phyloP scores from a whole-genome alignment of 805 yeast species.

The Pichia scutulata region DNA sequence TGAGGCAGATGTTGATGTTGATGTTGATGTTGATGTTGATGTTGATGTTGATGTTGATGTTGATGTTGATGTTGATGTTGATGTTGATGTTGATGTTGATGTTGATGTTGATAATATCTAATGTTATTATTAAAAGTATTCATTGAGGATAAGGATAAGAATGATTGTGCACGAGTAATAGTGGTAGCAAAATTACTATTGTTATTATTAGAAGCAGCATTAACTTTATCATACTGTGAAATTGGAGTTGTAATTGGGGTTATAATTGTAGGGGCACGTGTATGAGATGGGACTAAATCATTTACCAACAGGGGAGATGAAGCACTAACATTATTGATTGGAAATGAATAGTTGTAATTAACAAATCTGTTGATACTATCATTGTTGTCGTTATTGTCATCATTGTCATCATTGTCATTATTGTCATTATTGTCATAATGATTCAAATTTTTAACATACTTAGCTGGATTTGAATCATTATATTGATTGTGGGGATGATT shows the following conservation, averaged over 20 bases:
- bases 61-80: not conserved
- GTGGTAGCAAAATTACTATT: too few relatives aligned
- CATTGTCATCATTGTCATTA: not conserved
- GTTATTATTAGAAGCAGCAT: too few relatives aligned
- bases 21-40: not conserved
- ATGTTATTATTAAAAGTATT: too few relatives aligned
- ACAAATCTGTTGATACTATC: too few relatives aligned
- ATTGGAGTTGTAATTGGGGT: not conserved
- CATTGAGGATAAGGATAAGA: too few relatives aligned
- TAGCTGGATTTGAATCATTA: not conserved
- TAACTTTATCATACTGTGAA: not conserved
- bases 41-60: not conserved
- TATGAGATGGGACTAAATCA: not conserved
- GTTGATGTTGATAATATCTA: too few relatives aligned
- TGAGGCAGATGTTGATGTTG: too few relatives aligned
- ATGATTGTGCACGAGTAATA: too few relatives aligned
- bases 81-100: not conserved
- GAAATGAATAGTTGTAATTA: not conserved
- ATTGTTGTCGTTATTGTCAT: not conserved
- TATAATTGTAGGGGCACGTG: not conserved
- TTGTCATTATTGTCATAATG: not conserved
- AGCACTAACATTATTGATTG: not conserved
- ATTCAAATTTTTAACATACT: not conserved
- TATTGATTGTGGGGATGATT: not conserved
- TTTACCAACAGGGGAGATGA: not conserved